Evolutionary conservation across 768 basidiomycete genomes (phyloP).

Genomic region (Amylocystis lapponica): DNA sequence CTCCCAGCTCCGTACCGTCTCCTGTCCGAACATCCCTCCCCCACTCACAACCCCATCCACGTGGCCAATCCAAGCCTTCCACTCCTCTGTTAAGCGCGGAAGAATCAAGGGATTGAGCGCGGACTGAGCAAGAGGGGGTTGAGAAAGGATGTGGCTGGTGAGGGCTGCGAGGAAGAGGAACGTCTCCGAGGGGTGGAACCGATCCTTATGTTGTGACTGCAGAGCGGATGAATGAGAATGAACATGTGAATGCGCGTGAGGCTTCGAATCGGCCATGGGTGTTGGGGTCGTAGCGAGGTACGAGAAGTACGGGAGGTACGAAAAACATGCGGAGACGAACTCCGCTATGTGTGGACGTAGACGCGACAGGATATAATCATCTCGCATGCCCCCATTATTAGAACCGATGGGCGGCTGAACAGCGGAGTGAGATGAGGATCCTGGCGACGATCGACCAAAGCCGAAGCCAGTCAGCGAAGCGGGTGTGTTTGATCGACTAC

Average conservation of each 20-base stretch:
- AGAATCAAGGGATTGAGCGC: slow-evolving; percentile 52
- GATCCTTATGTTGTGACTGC: slow-evolving; percentile 54
- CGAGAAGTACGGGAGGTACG: slow-evolving; percentile 85
- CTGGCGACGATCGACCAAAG: slow-evolving; percentile 13
- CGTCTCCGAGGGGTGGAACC: slow-evolving; percentile 68
- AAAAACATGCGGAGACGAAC: slow-evolving; percentile 70
- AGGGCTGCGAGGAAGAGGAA: slow-evolving; percentile 66
- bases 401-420: slow-evolving; percentile 6
- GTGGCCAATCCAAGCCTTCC: slow-evolving; percentile 70
- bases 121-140: slow-evolving; percentile 61
- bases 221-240: slow-evolving; percentile 38
- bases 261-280: slow-evolving; percentile 22
- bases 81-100: slow-evolving; percentile 64
- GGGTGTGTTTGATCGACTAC: not conserved
- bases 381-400: slow-evolving; percentile 56
- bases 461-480: slow-evolving; percentile 17
- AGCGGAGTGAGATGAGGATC: slow-evolving; percentile 4
- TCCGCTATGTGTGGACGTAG: slow-evolving; percentile 71
- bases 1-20: slow-evolving; percentile 66
- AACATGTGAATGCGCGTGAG: slow-evolving; percentile 4
- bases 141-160: slow-evolving; percentile 60
- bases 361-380: slow-evolving; percentile 71
- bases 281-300: slow-evolving; percentile 36
- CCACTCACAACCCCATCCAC: slow-evolving; percentile 70
- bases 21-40: slow-evolving; percentile 76